phyloP scores from a whole-genome alignment of 2,329 filamentous ascomycete genomes.

The Periconia macrospinosa region DNA sequence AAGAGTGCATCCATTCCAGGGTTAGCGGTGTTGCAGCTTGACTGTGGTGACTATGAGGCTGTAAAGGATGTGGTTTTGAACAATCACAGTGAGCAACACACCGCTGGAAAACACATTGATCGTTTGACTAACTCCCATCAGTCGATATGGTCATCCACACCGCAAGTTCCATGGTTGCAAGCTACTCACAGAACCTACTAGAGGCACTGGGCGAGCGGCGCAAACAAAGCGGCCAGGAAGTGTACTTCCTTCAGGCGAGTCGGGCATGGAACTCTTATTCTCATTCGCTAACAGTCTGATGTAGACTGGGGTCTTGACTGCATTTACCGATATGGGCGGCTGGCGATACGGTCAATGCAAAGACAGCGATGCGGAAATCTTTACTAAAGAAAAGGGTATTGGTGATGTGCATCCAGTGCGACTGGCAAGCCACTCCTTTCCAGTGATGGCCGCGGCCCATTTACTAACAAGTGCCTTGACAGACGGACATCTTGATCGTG shows the following conservation, averaged over 20 bases:
- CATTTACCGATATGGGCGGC: conserved; percentile 8
- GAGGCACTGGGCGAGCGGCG: no score
- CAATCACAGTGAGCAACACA: conserved; percentile 8
- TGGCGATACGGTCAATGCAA: conserved; percentile 11
- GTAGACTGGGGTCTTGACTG: conserved; percentile 5
- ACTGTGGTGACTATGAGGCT: conserved; percentile 7
- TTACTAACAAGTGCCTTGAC: not conserved
- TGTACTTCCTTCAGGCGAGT: no score
- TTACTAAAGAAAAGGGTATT: conserved; percentile 12
- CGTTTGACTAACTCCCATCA: not conserved
- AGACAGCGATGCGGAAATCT: conserved; percentile 13
- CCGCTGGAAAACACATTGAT: not conserved
- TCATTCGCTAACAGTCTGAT: not conserved
- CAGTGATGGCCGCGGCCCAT: conserved; percentile 4
- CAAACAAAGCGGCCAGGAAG: no score
- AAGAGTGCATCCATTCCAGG: conserved; percentile 10
- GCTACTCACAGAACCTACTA: no score
- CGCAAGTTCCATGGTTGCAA: no score
- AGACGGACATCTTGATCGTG: conserved; percentile 9
- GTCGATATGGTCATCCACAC: no score
- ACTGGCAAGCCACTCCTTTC: no score
- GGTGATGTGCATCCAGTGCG: not conserved
- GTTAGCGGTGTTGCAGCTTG: conserved; percentile 7
- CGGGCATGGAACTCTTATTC: no score
- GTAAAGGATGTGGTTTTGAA: conserved; percentile 7